These are phyloP conservation scores for Pichia scutulata DNA, from an alignment of 805 yeast species.

Conservation along the genomic window DNA sequence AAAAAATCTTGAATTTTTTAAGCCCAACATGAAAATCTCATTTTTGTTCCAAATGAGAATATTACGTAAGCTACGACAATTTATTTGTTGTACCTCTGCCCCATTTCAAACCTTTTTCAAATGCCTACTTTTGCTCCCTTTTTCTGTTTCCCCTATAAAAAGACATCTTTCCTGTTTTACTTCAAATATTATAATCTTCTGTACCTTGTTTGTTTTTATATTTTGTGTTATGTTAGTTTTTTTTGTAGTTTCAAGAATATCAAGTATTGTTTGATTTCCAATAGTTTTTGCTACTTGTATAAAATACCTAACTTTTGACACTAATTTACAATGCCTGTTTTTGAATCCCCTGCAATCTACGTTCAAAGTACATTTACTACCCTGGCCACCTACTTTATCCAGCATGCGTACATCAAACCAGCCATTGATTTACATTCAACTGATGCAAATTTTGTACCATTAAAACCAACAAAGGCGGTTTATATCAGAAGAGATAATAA, in stretches of 20 bases:
- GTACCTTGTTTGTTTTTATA: not conserved
- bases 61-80: not conserved
- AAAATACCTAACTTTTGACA: not conserved
- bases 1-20: not conserved
- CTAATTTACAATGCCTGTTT: slow-evolving; percentile 28
- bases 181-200: not conserved
- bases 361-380: slow-evolving; percentile 34
- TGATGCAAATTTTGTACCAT: slow-evolving; percentile 35
- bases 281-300: not conserved
- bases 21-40: not conserved
- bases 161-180: not conserved
- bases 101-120: not conserved
- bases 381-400: slow-evolving; percentile 34
- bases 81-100: not conserved
- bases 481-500: slow-evolving; percentile 44
- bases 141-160: not conserved
- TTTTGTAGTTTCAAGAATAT: not conserved
- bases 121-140: not conserved
- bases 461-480: slow-evolving; percentile 35
- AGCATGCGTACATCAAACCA: slow-evolving; percentile 34
- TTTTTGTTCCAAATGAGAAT: not conserved
- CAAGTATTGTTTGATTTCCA: not conserved
- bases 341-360: slow-evolving; percentile 42
- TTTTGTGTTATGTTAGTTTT: not conserved
- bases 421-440: slow-evolving; percentile 33